phyloP scores from a whole-genome alignment of 305 asterid species.

The Fraxinus latifolia region DNA sequence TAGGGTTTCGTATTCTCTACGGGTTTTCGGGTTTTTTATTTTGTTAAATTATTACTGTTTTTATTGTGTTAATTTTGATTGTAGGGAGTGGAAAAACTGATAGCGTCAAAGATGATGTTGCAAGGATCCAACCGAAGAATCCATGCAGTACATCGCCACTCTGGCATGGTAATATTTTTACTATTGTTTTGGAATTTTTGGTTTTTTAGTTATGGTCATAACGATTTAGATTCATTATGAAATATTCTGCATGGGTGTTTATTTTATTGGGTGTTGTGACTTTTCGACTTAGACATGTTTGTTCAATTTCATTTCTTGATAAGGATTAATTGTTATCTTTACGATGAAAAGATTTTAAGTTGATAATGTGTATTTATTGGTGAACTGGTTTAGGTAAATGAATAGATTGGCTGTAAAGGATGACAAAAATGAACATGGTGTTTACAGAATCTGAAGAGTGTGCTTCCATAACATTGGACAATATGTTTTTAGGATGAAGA shows the following conservation, averaged over 20 bases:
- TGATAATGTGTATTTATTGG: neutral
- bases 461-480: neutral
- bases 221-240: neutral
- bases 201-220: neutral
- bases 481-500: neutral
- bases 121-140: slow-evolving; percentile 90
- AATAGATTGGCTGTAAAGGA: neutral
- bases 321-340: neutral
- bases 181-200: neutral
- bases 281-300: neutral
- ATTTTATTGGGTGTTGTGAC: neutral
- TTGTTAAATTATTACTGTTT: neutral
- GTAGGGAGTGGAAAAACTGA: slow-evolving; percentile 94
- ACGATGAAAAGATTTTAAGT: neutral
- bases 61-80: neutral
- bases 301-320: neutral
- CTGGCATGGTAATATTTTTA: slow-evolving; percentile 66
- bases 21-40: neutral
- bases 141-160: slow-evolving; percentile 86
- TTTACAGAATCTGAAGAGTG: neutral
- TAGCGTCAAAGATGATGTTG: slow-evolving; percentile 89
- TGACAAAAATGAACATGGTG: neutral
- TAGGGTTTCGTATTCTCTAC: too few relatives aligned
- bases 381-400: neutral
- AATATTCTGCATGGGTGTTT: neutral